A percentile compares a stretch with the other conserved stretches of the same genome.
phyloP scores from a whole-genome alignment of 2,329 filamentous ascomycete species.

The Scleromitrula shiraiana region DNA sequence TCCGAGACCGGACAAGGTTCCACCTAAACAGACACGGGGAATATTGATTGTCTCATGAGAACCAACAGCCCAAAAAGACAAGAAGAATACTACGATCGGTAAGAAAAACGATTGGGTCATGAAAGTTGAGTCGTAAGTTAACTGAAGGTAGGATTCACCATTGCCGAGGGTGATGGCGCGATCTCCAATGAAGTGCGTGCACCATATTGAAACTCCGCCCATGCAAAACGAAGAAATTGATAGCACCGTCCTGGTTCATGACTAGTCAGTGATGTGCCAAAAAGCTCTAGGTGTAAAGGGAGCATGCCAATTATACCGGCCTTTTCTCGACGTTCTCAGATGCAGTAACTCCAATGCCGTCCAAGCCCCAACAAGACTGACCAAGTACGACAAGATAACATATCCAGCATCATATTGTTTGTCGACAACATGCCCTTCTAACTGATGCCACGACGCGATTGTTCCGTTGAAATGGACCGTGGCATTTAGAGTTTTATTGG shows the following conservation, averaged over 20 bases:
- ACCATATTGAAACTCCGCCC: conserved; percentile 69
- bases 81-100: conserved; percentile 64
- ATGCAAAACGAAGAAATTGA: conserved; percentile 59
- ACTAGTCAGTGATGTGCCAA: conserved; percentile 1
- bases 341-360: conserved; percentile 80
- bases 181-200: conserved; percentile 79
- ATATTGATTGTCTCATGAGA: conserved; percentile 49
- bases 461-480: conserved; percentile 1
- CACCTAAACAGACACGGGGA: conserved; percentile 53
- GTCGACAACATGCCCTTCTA: conserved; percentile 15
- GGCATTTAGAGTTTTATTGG: conserved; percentile 4
- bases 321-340: conserved; percentile 60
- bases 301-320: conserved; percentile 60
- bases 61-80: conserved; percentile 64
- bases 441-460: conserved; percentile 3
- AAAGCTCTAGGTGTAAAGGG: not conserved
- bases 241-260: conserved; percentile 51
- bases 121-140: conserved; percentile 64
- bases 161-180: conserved; percentile 64
- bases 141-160: conserved; percentile 55
- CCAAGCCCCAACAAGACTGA: conserved; percentile 67
- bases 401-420: conserved; percentile 42
- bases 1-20: conserved; percentile 62
- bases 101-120: conserved; percentile 74
- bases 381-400: conserved; percentile 58